Conservation (phyloP, 1,284 basidiomycete genomes). For the Moniliella sp. region DNA sequence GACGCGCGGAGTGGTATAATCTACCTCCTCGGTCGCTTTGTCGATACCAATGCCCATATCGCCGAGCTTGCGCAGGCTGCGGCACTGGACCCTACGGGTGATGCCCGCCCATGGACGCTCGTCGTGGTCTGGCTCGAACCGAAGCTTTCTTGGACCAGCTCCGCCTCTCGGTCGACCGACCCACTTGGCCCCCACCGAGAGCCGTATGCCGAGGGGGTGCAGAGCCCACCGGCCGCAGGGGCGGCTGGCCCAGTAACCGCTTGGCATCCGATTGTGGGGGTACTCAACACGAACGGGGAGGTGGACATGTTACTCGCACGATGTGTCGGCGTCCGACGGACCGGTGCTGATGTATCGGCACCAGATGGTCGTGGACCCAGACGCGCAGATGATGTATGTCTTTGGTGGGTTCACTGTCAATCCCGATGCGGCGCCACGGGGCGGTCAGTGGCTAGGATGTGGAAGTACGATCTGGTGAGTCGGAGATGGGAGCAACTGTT, state of each 20-base stretch:
- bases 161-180: background rate
- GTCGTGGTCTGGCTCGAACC: too few relatives aligned
- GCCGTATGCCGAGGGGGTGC: too few relatives aligned
- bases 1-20: constrained; percentile 49
- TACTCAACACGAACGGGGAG: constrained; percentile 26
- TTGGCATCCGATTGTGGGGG: constrained; percentile 29
- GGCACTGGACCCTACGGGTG: background rate
- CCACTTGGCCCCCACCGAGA: background rate
- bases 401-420: constrained; percentile 56
- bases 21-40: constrained; percentile 41
- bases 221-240: too few relatives aligned
- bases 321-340: constrained; percentile 40
- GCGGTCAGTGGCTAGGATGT: constrained; percentile 32
- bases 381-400: constrained; percentile 51
- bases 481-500: constrained; percentile 25
- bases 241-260: background rate
- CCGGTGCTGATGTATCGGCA: constrained; percentile 59
- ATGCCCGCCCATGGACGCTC: background rate
- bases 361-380: constrained; percentile 55
- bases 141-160: too few relatives aligned
- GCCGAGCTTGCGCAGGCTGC: background rate
- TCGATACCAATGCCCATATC: constrained; percentile 9
- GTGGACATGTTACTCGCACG: constrained; percentile 29
- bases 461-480: constrained; percentile 25
- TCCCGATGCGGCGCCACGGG: constrained; percentile 26